Base-by-base conservation (phyloP, 441 rosid species). In the Aleurites moluccanus region DNA sequence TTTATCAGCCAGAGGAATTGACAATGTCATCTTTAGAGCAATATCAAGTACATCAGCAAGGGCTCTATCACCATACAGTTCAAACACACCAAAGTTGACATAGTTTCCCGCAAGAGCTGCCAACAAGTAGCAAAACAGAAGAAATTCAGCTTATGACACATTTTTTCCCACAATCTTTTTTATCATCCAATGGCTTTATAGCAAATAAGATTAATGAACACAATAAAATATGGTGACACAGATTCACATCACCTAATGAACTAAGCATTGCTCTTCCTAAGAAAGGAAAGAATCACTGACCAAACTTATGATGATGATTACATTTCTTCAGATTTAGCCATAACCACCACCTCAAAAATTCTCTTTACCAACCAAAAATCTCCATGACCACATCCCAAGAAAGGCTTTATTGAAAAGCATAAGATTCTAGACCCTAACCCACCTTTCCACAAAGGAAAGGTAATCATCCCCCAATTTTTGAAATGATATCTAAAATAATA, bases 1-100 rank as follows among this genome's bases (percentile, higher is more conserved):
- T 72, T 85, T 85, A 85, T 97, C 99, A 72, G 99, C 88, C 82
- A 92, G 78, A 77, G 99, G 99, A 85, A 97, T 86, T 77, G 99
- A 88, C 9, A 97, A 75, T 28, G 88, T 85, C 99, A 94, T 85
- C 91, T 94, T 94, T 77, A 97, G 78, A 71, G 95, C 86, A 69
- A 94, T 86, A 78, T 97, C 97, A 81, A 97, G 97, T 73, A 92
- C 99, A 86, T 94, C 97, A 42, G 97, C 81, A 53, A 97, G 98
- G 57, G 99, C 99, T 83, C 90, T 92, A 84, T 97, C 99, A n/a
- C 99, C 99, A 78, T 97, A 97, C 27, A 97, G 89, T 83, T 94
- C 99, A 81, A 97, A 94, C 68, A 97, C 99, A 45, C 99, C 99
- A 73, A 94, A 97, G 84, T 97, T 97, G 79, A 91, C 94, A 79